Base-by-base conservation (phyloP, 441 rosid genomes). In the Pelargonium australe region DNA sequence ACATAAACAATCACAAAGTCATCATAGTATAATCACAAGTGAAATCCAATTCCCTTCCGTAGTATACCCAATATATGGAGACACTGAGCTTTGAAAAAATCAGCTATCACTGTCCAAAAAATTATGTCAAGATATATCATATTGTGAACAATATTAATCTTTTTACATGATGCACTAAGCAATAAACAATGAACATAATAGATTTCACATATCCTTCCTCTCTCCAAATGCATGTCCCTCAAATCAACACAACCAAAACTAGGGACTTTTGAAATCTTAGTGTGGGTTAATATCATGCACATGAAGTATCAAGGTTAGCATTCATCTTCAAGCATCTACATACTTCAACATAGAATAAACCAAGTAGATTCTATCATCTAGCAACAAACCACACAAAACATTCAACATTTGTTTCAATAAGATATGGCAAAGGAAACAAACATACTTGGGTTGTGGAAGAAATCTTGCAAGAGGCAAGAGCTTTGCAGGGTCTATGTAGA, bases 391-490 rank as follows among this genome's bases (percentile, higher is more conserved):
- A 28, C 25, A 64, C 4, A 5, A 2, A 19, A 25, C 7, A 63
- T 17, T 8, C 17, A 45, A 55, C 9, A 12, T 28, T 10, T 41
- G 0, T 23, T 0, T 13, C 1, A 0, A 14, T 6, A 3, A 67
- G 8, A 37, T 2, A 37, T 37, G 41, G 68, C 2, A 40, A 71
- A 66, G 19, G 53, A 7, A 71, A 70, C 14, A 57, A 71, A 77
- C 92, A 68, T 86, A 94, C 98, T 94, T 94, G 20, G 97, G 98
- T 76, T 87, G 98, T 8, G 95, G 70, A 81, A 94, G 89, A 81
- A 94, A 91, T 78, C 81, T 86, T 41, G 93, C 81, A 53, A 94
- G 87, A 51, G 96, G 97, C 81, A 89, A 80, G 63, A 94, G 97
- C 82, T 87, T 91, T 51, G 20, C 62, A 0, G 99, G 97, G 70